Conservation (phyloP, 805 yeast species). For the Sugiyamaella chiloensis region DNA sequence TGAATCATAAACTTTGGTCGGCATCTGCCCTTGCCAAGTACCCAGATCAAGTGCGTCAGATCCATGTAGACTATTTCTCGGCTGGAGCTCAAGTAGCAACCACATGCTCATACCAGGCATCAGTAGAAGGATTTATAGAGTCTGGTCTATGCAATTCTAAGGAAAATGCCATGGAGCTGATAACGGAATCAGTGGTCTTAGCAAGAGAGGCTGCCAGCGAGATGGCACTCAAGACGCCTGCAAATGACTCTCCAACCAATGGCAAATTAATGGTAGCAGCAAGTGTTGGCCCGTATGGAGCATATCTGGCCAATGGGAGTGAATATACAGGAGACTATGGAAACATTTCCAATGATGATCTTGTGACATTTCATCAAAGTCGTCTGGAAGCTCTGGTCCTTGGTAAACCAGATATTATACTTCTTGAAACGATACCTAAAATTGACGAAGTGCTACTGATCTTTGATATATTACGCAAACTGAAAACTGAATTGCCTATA, state of each 20-base stretch:
- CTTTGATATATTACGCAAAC: conserved; percentile 36
- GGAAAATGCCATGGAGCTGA: conserved; percentile 17
- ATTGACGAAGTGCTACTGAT: conserved; percentile 53
- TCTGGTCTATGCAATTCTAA: conserved; percentile 12
- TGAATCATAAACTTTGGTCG: conserved; percentile 58
- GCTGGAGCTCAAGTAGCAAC: conserved; percentile 55
- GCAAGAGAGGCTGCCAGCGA: conserved; percentile 33
- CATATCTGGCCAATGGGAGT: conserved; percentile 60
- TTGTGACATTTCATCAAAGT: conserved; percentile 51
- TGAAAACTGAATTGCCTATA: conserved; percentile 40
- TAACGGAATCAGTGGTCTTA: conserved; percentile 21
- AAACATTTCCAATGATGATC: conserved; percentile 30
- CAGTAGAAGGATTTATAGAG: conserved; percentile 39
- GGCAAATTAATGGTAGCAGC: conserved; percentile 46
- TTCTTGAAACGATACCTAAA: conserved; percentile 72
- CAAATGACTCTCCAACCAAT: conserved; percentile 16
- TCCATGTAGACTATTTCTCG: conserved; percentile 50
- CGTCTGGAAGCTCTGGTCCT: conserved; percentile 41
- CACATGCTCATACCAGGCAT: conserved; percentile 61
- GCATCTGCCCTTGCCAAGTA: conserved; percentile 47
- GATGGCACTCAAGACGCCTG: too few relatives aligned
- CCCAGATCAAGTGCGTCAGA: conserved; percentile 43
- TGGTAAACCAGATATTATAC: conserved; percentile 49
- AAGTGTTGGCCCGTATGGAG: conserved; percentile 76
- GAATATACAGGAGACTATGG: conserved; percentile 73